Conservation (phyloP, 139 green algal genomes). For the Chlamydomonas eustigma region DNA sequence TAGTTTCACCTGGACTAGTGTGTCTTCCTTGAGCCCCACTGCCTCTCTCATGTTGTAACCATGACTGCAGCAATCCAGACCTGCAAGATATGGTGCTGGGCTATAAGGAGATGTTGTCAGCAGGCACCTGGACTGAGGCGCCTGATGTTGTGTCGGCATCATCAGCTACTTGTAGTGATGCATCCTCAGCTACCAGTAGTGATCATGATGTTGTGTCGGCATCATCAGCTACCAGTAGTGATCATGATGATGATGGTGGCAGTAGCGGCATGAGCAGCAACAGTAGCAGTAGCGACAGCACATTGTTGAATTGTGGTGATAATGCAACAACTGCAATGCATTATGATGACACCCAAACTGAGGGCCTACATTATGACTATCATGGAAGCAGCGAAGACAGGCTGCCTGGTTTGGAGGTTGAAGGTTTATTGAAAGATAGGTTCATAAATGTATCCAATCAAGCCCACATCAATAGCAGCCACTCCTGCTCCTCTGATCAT, state of each 20-base stretch:
- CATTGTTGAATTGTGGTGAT: not conserved
- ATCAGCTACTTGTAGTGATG: not conserved
- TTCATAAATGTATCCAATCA: not conserved
- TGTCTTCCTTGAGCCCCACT: not conserved
- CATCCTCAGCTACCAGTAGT: slow-evolving; percentile 5
- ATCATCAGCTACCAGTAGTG: slow-evolving; percentile 3
- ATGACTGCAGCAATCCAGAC: not conserved
- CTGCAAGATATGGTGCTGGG: not conserved
- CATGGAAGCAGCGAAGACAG: not conserved
- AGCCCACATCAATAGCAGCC: no score
- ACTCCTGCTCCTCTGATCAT: no score
- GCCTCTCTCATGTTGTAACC: not conserved
- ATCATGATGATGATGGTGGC: not conserved
- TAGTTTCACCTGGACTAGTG: not conserved
- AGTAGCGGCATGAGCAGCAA: slow-evolving; percentile 6
- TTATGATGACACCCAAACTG: no score
- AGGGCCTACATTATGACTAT: no score
- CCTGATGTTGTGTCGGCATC: not conserved
- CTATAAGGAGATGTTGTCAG: not conserved
- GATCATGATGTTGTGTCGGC: not conserved
- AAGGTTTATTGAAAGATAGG: not conserved
- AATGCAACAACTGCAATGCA: not conserved
- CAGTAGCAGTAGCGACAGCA: slow-evolving; percentile 5
- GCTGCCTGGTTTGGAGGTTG: not conserved
- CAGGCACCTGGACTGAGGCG: not conserved